Evolutionary conservation across 2,329 filamentous ascomycete genomes (phyloP).

Genomic region (Tetracladium maxilliforme): DNA sequence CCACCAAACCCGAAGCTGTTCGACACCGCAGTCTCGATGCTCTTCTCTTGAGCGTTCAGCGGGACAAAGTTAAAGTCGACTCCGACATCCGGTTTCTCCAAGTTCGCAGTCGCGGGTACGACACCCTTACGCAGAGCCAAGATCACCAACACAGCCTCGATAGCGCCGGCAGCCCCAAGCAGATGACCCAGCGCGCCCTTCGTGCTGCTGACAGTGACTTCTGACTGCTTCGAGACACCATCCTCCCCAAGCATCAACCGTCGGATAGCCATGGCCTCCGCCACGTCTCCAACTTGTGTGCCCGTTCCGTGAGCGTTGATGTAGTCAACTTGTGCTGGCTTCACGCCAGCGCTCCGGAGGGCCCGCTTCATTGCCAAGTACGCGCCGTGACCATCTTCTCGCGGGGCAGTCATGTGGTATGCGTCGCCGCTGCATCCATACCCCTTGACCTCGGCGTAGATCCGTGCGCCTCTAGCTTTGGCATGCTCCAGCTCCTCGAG

Average conservation of each 20-base stretch:
- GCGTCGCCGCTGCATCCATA: slow-evolving; percentile 89
- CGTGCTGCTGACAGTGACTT: slow-evolving; percentile 79
- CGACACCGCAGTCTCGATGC: slow-evolving; percentile 62
- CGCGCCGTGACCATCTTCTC: slow-evolving; percentile 69
- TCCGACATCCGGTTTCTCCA: slow-evolving; percentile 49
- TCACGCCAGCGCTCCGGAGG: slow-evolving; percentile 54
- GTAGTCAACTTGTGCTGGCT: slow-evolving; percentile 66
- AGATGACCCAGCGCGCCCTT: slow-evolving; percentile 90
- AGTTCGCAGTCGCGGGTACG: slow-evolving; percentile 77
- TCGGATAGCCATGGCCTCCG: slow-evolving; percentile 75
- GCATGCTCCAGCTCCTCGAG: slow-evolving; percentile 89
- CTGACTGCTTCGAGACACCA: slow-evolving; percentile 41
- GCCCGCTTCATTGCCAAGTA: slow-evolving; percentile 75
- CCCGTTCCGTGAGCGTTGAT: slow-evolving; percentile 93
- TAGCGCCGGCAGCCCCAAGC: slow-evolving; percentile 77
- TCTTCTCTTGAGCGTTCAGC: slow-evolving; percentile 50
- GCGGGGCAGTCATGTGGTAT: slow-evolving; percentile 84
- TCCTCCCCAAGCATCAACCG: slow-evolving; percentile 60
- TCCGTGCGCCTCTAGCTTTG: slow-evolving; percentile 57
- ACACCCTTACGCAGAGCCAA: slow-evolving; percentile 61
- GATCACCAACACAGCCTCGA: slow-evolving; percentile 78
- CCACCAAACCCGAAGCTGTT: slow-evolving; percentile 98
- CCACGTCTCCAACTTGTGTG: slow-evolving; percentile 71
- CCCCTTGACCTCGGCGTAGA: slow-evolving; percentile 80
- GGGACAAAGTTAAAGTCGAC: slow-evolving; percentile 81